Base-by-base conservation (phyloP, 1,139 yeast genomes). In the Zygoascus sp. region DNA sequence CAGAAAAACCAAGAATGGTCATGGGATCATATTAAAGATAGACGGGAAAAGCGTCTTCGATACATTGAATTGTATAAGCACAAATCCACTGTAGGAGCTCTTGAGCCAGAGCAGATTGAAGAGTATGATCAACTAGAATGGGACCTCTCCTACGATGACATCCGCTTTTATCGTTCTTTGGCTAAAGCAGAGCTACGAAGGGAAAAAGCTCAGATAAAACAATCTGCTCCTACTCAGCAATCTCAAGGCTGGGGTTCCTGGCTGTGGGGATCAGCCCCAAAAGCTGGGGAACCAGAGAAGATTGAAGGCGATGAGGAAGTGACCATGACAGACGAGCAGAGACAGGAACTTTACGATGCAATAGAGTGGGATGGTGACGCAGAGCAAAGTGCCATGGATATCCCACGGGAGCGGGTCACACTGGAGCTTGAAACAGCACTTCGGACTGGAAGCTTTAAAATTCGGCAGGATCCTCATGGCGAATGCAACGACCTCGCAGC, bases 341-440 rank as follows among this genome's bases (percentile, higher is more conserved):
- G 68, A 30, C 60, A 88, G 61, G 98, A 94, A 47, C 73, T 92
- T 13, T 90, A 88, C 61, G 96, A 88, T 52, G 95, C 97, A 0
- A 92, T 94, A 54, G 99, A 90, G 52, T 90, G 84, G 68, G 87
- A 89, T 58, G 96, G 89, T 52, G 70, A 77, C 23, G 73, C 77
- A 46, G 75, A 76, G 0, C 59, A 78, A 0, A 54, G 72, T 0
- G 67, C 81, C 0, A 69, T 83, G 10, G 84, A 83, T 53, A 61
- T 85, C 1, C 96, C 97, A 0, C 75, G 80, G 45, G 94, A 89
- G 51, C 73, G 89, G 35, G 79, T 84, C 2, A 79, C 77, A 20
- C 58, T 85, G 51, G 85, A 84, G 53, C 63, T 90, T 2, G 74
- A 78, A 25, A 81, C 95, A 19, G 71, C 82, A 8, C 75, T 92